Evolutionary conservation across 1,139 yeast genomes (phyloP).

Genomic region (Arxiozyma slooffiae): DNA sequence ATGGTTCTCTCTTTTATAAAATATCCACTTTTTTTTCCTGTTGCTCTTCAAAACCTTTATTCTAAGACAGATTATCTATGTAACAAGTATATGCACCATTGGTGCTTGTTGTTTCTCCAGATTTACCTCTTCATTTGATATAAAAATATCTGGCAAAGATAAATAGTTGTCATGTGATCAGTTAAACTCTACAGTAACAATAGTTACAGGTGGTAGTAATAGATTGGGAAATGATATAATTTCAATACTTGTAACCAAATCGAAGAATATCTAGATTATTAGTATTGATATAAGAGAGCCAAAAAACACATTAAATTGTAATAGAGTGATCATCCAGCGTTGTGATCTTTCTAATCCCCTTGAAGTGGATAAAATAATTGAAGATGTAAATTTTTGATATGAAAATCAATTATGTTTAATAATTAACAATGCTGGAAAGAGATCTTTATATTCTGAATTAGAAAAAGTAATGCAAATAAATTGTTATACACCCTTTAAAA

Average conservation of each 20-base stretch:
- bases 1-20: constrained; percentile 14
- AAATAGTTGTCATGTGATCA: not conserved
- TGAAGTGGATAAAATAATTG: constrained; percentile 29
- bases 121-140: not conserved
- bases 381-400: constrained; percentile 28
- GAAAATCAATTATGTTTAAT: constrained; percentile 40
- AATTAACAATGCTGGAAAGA: constrained; percentile 68
- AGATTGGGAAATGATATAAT: constrained; percentile 50
- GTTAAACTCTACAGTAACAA: constrained; percentile 8
- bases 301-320: constrained; percentile 8
- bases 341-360: constrained; percentile 45
- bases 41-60: constrained; percentile 7
- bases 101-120: not conserved
- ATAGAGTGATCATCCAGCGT: constrained; percentile 29
- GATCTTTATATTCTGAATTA: constrained; percentile 38
- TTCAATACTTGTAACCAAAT: constrained; percentile 28
- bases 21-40: constrained; percentile 13
- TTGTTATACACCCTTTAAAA: constrained; percentile 46
- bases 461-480: constrained; percentile 34
- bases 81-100: not conserved
- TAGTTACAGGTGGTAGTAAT: constrained; percentile 57
- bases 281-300: constrained; percentile 43
- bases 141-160: not conserved
- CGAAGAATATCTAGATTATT: constrained; percentile 33
- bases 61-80: not conserved